These are phyloP conservation scores for Umbilicus rupestris DNA, from an alignment of 164 flowering plant genomes.

Conservation along the genomic window DNA sequence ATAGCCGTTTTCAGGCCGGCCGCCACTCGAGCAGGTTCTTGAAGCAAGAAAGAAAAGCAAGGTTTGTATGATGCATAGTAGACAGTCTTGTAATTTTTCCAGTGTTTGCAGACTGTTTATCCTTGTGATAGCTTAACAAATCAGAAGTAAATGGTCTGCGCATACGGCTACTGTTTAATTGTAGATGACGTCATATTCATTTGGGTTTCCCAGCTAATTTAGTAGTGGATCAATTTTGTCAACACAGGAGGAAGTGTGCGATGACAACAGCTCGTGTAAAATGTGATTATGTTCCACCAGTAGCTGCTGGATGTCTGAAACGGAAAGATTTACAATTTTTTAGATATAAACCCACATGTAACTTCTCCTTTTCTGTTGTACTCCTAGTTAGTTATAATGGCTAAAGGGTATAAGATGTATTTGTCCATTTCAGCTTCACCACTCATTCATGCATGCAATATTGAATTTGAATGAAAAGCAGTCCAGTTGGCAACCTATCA, in stretches of 20 bases:
- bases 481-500: too few relatives aligned
- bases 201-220: background rate
- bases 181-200: background rate
- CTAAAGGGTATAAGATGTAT: too few relatives aligned
- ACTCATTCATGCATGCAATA: too few relatives aligned
- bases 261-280: conserved; percentile 33
- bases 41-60: conserved; percentile 41
- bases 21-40: conserved; percentile 44
- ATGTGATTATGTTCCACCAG: conserved; percentile 16
- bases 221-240: background rate
- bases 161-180: background rate
- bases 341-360: too few relatives aligned
- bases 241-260: conserved; percentile 36
- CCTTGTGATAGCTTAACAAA: background rate
- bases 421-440: too few relatives aligned
- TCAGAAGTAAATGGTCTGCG: background rate
- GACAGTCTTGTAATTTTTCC: background rate
- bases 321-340: too few relatives aligned
- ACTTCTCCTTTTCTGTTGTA: too few relatives aligned
- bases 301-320: background rate
- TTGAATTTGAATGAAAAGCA: too few relatives aligned
- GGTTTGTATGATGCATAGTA: conserved; percentile 29
- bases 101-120: background rate
- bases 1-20: conserved; percentile 35
- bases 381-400: too few relatives aligned